These are phyloP conservation scores for Saturnispora silvae DNA, from an alignment of 805 yeast species.

Conservation along the genomic window DNA sequence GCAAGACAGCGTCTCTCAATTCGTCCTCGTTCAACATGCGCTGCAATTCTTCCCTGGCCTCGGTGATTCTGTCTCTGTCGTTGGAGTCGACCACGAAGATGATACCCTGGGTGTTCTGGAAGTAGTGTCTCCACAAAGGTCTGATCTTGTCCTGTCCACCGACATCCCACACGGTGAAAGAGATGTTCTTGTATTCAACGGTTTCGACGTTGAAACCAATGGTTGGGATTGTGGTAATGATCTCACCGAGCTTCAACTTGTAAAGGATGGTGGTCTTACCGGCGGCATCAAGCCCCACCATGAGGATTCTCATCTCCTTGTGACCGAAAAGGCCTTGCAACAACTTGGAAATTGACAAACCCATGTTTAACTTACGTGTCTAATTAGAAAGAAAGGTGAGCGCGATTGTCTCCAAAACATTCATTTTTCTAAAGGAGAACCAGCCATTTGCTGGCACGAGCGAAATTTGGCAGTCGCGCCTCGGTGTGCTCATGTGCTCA, in stretches of 20 bases:
- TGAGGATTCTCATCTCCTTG: slow-evolving; percentile 94
- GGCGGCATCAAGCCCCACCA: slow-evolving; percentile 98
- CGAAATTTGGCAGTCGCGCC: not conserved
- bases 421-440: slow-evolving; percentile 7
- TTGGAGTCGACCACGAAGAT: slow-evolving; percentile 96
- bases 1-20: slow-evolving; percentile 88
- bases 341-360: slow-evolving; percentile 88
- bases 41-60: slow-evolving; percentile 96
- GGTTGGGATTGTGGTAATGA: slow-evolving; percentile 92
- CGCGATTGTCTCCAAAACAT: not conserved
- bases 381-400: not conserved
- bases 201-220: slow-evolving; percentile 97
- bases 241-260: slow-evolving; percentile 91
- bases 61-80: slow-evolving; percentile 95
- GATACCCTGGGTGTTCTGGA: slow-evolving; percentile 97
- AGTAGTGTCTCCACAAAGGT: slow-evolving; percentile 98
- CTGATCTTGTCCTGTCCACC: slow-evolving; percentile 99
- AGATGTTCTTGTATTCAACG: slow-evolving; percentile 92
- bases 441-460: not conserved
- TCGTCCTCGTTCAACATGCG: slow-evolving; percentile 98
- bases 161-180: slow-evolving; percentile 97
- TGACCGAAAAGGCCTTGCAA: slow-evolving; percentile 93
- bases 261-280: slow-evolving; percentile 96
- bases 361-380: slow-evolving; percentile 43
- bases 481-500: not conserved